These are phyloP conservation scores for Pulveroboletus ravenelii DNA, from an alignment of 768 basidiomycete genomes.

Conservation along the genomic window DNA sequence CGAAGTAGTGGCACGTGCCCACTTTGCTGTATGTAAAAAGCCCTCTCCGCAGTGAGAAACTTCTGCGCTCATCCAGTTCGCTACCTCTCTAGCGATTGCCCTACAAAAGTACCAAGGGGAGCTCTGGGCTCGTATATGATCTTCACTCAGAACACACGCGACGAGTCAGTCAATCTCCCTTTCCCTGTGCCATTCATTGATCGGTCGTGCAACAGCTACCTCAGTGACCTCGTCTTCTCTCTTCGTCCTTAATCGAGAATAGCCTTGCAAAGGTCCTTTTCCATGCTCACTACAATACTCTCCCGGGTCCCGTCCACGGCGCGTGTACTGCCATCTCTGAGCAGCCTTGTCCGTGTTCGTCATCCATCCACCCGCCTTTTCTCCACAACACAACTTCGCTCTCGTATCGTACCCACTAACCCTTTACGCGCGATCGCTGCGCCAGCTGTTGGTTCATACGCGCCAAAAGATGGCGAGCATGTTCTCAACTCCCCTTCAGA, in stretches of 20 bases:
- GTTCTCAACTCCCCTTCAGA: constrained; percentile 93
- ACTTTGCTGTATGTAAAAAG: not conserved
- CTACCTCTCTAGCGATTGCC: not conserved
- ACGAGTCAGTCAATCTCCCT: constrained; percentile 27
- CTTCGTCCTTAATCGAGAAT: constrained; percentile 16
- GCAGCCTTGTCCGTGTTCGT: constrained; percentile 13
- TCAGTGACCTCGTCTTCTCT: constrained; percentile 31
- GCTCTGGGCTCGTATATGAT: constrained; percentile 26
- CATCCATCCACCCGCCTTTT: constrained; percentile 41
- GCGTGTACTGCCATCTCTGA: constrained; percentile 13
- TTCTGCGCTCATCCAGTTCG: not conserved
- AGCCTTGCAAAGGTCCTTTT: not conserved
- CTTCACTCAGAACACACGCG: constrained; percentile 32
- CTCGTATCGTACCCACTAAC: constrained; percentile 42
- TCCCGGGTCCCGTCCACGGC: constrained; percentile 12
- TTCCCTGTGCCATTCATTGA: not conserved
- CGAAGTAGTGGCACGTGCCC: not conserved
- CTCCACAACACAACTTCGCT: constrained; percentile 41
- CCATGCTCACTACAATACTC: constrained; percentile 10
- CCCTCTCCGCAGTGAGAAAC: not conserved
- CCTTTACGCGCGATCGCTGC: constrained; percentile 64
- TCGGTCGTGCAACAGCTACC: constrained; percentile 17
- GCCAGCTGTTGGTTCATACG: constrained; percentile 69
- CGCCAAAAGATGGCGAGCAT: constrained; percentile 58
- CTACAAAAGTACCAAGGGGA: not conserved